Conservation (phyloP, 345 rosid species). For the Eucalyptus grandis region DNA sequence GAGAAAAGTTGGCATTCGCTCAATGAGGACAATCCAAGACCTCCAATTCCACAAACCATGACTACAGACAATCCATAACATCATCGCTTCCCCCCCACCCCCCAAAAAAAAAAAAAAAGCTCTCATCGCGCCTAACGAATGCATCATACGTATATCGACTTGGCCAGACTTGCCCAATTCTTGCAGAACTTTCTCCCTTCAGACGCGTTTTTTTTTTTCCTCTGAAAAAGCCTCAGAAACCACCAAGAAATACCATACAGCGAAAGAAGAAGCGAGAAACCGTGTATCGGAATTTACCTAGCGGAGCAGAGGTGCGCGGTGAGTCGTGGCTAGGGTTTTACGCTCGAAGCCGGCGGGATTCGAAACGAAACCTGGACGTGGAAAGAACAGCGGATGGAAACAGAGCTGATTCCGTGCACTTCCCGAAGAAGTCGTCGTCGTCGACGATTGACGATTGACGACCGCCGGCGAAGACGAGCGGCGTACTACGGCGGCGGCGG, state of each 20-base stretch:
- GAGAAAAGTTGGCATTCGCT: not conserved
- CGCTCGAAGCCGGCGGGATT: not conserved
- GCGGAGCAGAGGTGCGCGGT: not conserved
- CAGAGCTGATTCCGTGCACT: not conserved
- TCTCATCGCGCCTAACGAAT: not conserved
- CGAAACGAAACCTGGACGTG: not conserved
- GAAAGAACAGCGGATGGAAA: not conserved
- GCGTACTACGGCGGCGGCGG: not conserved
- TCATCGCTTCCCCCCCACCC: not conserved
- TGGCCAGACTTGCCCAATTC: not conserved
- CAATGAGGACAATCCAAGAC: not conserved
- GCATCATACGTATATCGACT: not conserved
- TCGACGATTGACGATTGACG: not conserved
- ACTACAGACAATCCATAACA: not conserved
- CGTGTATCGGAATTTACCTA: not conserved
- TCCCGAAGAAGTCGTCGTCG: not conserved
- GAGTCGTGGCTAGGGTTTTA: not conserved
- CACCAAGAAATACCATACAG: not conserved
- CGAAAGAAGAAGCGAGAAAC: not conserved
- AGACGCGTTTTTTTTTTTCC: not conserved
- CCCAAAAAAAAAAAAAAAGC: no score
- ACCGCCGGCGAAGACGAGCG: not conserved
- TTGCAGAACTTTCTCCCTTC: not conserved
- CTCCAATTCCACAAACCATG: not conserved
- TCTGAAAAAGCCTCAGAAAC: not conserved